phyloP scores from a whole-genome alignment of 2,329 filamentous ascomycete species.

The Alternaria consortialis region DNA sequence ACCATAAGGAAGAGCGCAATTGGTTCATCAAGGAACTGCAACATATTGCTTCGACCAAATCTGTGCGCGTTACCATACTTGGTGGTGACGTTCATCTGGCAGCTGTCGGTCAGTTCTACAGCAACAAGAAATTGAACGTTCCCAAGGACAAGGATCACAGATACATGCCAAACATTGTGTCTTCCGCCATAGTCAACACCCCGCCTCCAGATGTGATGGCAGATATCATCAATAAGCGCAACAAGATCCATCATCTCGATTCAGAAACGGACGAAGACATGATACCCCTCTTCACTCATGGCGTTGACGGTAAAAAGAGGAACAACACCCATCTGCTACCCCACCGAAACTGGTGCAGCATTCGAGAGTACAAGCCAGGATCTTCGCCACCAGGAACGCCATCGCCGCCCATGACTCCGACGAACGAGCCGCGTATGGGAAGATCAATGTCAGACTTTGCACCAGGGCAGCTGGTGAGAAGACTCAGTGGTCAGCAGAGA shows the following conservation, averaged over 20 bases:
- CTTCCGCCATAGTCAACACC: conserved; percentile 91
- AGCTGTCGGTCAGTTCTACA: conserved; percentile 94
- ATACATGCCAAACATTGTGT: conserved; percentile 96
- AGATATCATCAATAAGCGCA: conserved; percentile 91
- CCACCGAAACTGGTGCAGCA: conserved; percentile 94
- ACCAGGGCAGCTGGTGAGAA: conserved; percentile 54
- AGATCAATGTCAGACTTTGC: conserved; percentile 48
- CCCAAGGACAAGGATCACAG: conserved; percentile 91
- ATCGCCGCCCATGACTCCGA: conserved; percentile 41
- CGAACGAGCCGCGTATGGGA: conserved; percentile 32
- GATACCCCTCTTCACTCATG: conserved; percentile 90
- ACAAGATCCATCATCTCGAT: conserved; percentile 75
- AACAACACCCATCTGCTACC: conserved; percentile 92
- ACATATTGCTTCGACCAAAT: conserved; percentile 91
- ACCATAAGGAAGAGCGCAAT: conserved; percentile 89
- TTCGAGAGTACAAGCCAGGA: conserved; percentile 83
- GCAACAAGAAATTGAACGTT: conserved; percentile 76
- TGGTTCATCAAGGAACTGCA: conserved; percentile 91
- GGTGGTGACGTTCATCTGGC: conserved; percentile 94
- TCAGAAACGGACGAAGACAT: conserved; percentile 88
- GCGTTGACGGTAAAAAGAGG: conserved; percentile 85
- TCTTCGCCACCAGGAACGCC: conserved; percentile 75
- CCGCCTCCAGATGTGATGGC: conserved; percentile 88
- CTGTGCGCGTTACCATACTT: conserved; percentile 87
- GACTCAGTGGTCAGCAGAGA: conserved; percentile 47